Evolutionary conservation across 169 alveolate genomes (phyloP), one percentile per base, ranked within the genome.

Genomic region (Fabrea salina): DNA sequence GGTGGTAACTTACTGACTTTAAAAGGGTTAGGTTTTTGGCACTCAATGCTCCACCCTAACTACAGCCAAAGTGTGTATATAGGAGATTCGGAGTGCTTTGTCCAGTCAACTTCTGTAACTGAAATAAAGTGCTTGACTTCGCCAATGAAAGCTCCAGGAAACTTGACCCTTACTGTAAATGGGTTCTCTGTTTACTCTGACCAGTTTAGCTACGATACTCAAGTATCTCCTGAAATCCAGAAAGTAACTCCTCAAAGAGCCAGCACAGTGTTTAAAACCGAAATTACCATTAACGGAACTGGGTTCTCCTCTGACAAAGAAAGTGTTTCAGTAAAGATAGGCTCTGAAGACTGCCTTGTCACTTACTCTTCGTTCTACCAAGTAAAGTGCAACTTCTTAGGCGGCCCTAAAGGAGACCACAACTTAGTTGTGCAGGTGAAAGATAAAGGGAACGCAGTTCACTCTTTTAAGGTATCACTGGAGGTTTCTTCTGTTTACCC

Each of bases 341-440:
- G 19, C 3, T 64, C 75, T 6, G 71, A 44, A 44, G 68, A 43
- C 22, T 70, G 68, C 22, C 25, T 70, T 2, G 79, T 70, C 7
- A 47, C 70, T 5, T 22, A 40, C 25, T 19, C 44, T 47, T 47
- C 0, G 5, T 4, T 0, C 0, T 25, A 59, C 25, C 27, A 25
- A 44, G 49, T 70, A 4, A n/a, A 25, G 37, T 70, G 67, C 25
- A 47, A n/a, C 32, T 4, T 70, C 2, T 44, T 27, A n/a, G 79
- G 79, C 41, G 79, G 79, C 19, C 67, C 44, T 4, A 37, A 30
- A 41, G 79, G 66, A 11, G 16, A 11, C 16, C 16, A 44, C 16
- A 16, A 44, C 16, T 44, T 44, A 44, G 53, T 44, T 44, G 53
- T 44, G 11, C 16, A 11, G 11, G 16, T 44, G 11, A 16, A 44